Percentiles rank a stretch among this genome's conserved stretches.
These are phyloP conservation scores for Isatis lusitanica DNA, from an alignment of 441 rosid genomes.

Conservation along the genomic window DNA sequence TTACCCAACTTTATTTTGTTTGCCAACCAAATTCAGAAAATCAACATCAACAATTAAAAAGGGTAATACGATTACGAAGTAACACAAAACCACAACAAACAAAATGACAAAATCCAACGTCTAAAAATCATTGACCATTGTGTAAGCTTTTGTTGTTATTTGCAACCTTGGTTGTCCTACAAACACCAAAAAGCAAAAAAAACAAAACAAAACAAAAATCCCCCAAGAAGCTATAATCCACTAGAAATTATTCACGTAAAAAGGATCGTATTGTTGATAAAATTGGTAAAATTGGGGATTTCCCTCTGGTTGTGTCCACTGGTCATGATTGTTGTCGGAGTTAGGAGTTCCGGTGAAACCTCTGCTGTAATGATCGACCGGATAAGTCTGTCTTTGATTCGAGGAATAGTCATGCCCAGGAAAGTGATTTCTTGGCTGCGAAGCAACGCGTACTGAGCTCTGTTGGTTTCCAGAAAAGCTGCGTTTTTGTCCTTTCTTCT, in stretches of 20 bases:
- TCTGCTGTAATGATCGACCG: not conserved
- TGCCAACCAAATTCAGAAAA: not conserved
- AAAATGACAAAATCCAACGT: not conserved
- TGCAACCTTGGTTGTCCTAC: not conserved
- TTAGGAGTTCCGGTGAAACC: not conserved
- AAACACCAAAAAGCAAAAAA: not conserved
- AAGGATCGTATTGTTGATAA: constrained; percentile 8
- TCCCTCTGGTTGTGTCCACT: not conserved
- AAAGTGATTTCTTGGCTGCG: constrained; percentile 6
- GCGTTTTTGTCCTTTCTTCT: constrained; percentile 21
- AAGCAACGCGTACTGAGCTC: constrained; percentile 6
- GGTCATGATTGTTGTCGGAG: not conserved
- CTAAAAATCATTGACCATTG: not conserved
- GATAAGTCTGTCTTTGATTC: constrained; percentile 9
- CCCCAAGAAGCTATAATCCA: not conserved
- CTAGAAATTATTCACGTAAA: not conserved
- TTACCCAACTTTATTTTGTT: not conserved
- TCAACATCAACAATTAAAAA: too few relatives aligned
- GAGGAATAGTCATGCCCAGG: not conserved
- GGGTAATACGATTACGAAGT: too few relatives aligned
- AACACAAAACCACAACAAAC: too few relatives aligned
- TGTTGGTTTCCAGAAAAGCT: not conserved
- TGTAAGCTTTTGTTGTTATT: too few relatives aligned
- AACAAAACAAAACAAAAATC: not conserved
- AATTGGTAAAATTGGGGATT: not conserved